Base-by-base conservation (phyloP, 2,329 filamentous ascomycete genomes). In the Penicillium hesseltinei region DNA sequence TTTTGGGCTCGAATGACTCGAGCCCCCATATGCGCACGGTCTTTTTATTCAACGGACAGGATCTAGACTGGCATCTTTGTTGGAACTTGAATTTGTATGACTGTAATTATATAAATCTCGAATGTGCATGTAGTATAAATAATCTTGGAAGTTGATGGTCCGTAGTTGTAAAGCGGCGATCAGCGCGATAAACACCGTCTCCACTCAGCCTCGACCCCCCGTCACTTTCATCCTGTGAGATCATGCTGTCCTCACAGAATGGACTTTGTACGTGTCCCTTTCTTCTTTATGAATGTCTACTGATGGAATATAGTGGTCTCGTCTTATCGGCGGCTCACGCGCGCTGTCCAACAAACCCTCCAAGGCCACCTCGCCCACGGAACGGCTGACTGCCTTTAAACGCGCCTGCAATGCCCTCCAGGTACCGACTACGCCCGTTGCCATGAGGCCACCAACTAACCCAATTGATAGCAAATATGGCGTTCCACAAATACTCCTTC, bases 301-400 rank as follows among this genome's bases (percentile, higher is more conserved):
- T 63, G 51, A 64, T 27, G 15, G 2, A 19, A 35, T 25, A 42
- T 64, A 85, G 83, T 85, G 82, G 81, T 82, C 83, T 71, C 81
- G 84, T 71, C 78, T 88, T 66, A 80, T 88, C 63, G 84, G 84
- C 70, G 82, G 83, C 66, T 75, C 78, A 54, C 79, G 80, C 64
- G 69, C 73, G 51, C 68, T 75, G 61, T 70, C 77, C 62, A 83
- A 81, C 62, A 83, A 81, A 72, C 78, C 79, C 71, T 76, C 78
- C 52, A 75, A 76, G 38, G 73, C 78, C 58, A 81, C 82, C 68
- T 81, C 82, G 62, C 81, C 84, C 25, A 81, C 83, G 61, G 82
- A 86, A 69, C 82, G 85, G 65, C 78, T 87, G 66, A 77, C 80
- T 63, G 80, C 82, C 61, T 88, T 87, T 74, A 84, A 84, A 67